Percentiles rank a stretch among this genome's conserved stretches.
Conservation (phyloP, 1,284 basidiomycete genomes). For the Chalciporus sp. region DNA sequence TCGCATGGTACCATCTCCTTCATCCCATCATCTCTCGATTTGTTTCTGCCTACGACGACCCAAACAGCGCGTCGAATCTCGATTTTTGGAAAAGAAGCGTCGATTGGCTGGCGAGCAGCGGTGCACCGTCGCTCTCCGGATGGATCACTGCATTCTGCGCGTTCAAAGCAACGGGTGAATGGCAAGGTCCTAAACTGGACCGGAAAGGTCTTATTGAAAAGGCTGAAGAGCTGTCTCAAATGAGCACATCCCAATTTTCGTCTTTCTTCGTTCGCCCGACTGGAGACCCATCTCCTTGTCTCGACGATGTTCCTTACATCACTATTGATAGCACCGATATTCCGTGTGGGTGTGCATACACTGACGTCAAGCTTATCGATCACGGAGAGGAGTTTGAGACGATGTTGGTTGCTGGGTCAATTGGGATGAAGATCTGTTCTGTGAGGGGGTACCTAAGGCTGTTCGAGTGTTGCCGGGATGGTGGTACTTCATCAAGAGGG, state of each 20-base stretch:
- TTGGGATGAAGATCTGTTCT: neutral
- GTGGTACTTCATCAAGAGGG: neutral
- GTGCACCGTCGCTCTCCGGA: constrained; percentile 26
- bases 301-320: neutral
- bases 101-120: constrained; percentile 21
- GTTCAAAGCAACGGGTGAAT: constrained; percentile 27
- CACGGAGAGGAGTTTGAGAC: neutral
- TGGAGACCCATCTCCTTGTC: too few relatives aligned
- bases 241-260: neutral
- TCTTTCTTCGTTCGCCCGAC: too few relatives aligned
- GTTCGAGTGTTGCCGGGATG: neutral
- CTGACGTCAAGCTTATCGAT: neutral
- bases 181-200: constrained; percentile 21
- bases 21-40: constrained; percentile 38
- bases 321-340: neutral
- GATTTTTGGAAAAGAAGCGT: constrained; percentile 38
- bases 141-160: constrained; percentile 40
- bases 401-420: neutral
- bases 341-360: neutral
- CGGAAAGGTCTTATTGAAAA: too few relatives aligned
- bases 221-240: neutral
- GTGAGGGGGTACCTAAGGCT: neutral
- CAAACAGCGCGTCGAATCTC: constrained; percentile 22
- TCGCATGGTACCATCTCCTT: constrained; percentile 35
- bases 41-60: constrained; percentile 33